These are phyloP conservation scores for Pyrenula aspistea DNA, from an alignment of 495 filamentous ascomycete genomes.

Conservation along the genomic window DNA sequence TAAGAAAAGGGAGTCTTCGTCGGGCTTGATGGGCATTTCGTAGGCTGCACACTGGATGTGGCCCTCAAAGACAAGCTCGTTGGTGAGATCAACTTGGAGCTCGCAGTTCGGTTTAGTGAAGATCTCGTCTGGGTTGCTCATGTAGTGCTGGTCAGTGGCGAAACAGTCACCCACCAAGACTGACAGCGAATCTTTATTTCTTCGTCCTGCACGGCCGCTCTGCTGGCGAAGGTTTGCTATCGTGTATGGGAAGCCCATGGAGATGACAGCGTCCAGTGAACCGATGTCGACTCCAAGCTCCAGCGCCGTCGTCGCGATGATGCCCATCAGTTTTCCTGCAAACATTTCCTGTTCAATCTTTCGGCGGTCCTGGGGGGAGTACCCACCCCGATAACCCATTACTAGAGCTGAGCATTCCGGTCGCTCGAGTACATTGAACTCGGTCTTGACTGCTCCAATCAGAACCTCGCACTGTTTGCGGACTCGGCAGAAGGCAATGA, in stretches of 20 bases:
- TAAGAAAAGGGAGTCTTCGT: constrained; percentile 70
- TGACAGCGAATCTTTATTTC: constrained; percentile 89
- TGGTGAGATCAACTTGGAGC: constrained; percentile 79
- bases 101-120: constrained; percentile 85
- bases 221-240: constrained; percentile 93
- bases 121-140: constrained; percentile 94
- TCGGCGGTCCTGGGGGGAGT: constrained; percentile 86
- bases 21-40: constrained; percentile 79
- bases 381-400: constrained; percentile 94
- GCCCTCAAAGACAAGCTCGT: constrained; percentile 82
- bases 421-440: constrained; percentile 60
- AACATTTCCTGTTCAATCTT: constrained; percentile 95
- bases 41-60: constrained; percentile 93
- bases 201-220: constrained; percentile 80
- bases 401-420: constrained; percentile 64
- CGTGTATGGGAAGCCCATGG: constrained; percentile 87
- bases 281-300: constrained; percentile 96
- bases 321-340: constrained; percentile 82
- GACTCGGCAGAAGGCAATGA: constrained; percentile 89
- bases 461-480: constrained; percentile 81
- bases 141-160: constrained; percentile 90
- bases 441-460: constrained; percentile 64
- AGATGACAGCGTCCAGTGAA: constrained; percentile 86
- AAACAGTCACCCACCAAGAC: constrained; percentile 87
- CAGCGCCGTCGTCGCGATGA: constrained; percentile 85